Evolutionary conservation across 192 early-diverging fungal genomes (phyloP).

Genomic region (Linnemannia zychae): DNA sequence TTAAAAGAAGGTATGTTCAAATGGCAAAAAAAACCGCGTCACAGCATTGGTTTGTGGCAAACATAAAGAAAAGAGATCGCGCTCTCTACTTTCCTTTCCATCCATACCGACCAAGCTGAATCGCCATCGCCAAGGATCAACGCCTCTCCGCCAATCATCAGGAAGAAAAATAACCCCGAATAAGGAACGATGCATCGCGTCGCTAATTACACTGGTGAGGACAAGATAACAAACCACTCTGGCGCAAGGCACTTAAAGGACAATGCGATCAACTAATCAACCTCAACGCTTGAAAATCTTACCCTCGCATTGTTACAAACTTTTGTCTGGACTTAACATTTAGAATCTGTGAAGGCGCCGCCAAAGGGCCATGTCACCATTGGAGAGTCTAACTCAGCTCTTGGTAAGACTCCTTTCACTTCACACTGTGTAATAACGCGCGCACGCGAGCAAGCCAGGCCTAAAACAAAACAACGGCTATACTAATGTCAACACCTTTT

Average conservation of each 20-base stretch:
- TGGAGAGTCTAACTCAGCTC: slow-evolving; percentile 34
- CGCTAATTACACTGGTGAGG: slow-evolving; percentile 10
- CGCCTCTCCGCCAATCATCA: neutral
- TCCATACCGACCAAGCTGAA: neutral
- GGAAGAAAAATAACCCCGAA: neutral
- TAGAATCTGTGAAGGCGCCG: slow-evolving; percentile 32
- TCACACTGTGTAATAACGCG: too few relatives aligned
- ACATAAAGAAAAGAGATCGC: slow-evolving; percentile 9
- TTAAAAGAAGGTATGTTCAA: neutral
- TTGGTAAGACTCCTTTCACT: slow-evolving; percentile 20
- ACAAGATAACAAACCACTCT: neutral
- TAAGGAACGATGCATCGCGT: slow-evolving; percentile 11
- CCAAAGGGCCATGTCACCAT: slow-evolving; percentile 43
- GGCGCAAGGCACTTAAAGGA: neutral
- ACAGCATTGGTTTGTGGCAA: neutral
- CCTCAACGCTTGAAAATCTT: neutral
- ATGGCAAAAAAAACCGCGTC: neutral
- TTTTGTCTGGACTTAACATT: neutral
- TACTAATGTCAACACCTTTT: neutral
- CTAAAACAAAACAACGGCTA: neutral
- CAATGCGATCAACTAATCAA: neutral
- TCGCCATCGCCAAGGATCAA: neutral
- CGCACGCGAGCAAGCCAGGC: too few relatives aligned
- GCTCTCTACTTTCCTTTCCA: neutral
- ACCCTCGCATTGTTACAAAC: neutral